Evolutionary conservation across 2,329 filamentous ascomycete species (phyloP), one percentile per base, ranked within the genome.

Genomic region (Gliomastix tumulicola): DNA sequence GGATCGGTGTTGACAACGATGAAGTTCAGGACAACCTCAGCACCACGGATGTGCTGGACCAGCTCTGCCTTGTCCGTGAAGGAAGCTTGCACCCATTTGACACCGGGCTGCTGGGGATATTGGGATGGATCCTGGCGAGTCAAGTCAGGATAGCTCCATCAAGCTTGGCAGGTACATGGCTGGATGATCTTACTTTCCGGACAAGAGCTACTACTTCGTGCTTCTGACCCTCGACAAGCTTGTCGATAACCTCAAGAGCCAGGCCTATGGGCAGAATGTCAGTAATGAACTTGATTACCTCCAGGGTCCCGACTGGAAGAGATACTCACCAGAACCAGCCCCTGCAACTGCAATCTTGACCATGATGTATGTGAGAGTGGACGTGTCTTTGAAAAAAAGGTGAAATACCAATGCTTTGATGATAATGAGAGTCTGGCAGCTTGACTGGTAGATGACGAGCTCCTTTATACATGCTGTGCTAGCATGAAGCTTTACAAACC

Each of bases 11-110:
- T 48, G 3, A 56, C 41, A 7, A 61, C 44, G 12, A 74, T 47
- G 44, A 77, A 77, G 3, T 68, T 74, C 1, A 77, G 53, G 5
- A 79, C 54, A 0, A 70, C 74, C 32, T 79, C 63, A 1, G 66
- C 57, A 7, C 71, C 73, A 15, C 19, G 17, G 31, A 33, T 30
- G 25, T 28, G 7, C 10, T 13, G n/a, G 17, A 28, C 25, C 25
- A 28, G 25, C 25, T 28, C 25, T n/a, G 25, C 25, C 25, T 20
- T 21, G 19, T 13, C 12, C 31, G 10, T 5, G 18, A 19, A 18
- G 19, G n/a, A 16, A 20, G 31, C 15, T 21, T 19, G 12, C 18
- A 21, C 31, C 31, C 31, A 16, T 19, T n/a, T 12, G 19, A 12
- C 31, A n/a, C 15, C 15, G n/a, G 31, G 31, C 5, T 5, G 20